These are phyloP conservation scores for Cardiospermum halicacabum DNA, from an alignment of 345 rosid genomes.

Conservation along the genomic window DNA sequence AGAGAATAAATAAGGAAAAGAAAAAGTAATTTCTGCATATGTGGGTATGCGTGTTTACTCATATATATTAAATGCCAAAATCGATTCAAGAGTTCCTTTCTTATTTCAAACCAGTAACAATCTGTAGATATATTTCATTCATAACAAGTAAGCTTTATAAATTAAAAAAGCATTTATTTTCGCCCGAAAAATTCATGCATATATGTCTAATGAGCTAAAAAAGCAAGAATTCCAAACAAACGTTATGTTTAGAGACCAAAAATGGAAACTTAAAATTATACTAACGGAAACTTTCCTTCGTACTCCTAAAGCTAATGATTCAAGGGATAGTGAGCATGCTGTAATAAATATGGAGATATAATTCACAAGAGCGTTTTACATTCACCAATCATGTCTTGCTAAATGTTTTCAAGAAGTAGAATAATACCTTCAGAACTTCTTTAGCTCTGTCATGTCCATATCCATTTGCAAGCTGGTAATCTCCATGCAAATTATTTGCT, in stretches of 20 bases:
- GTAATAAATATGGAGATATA: neutral
- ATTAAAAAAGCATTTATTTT: neutral
- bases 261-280: neutral
- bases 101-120: no score
- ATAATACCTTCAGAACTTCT: conserved; percentile 54
- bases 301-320: neutral
- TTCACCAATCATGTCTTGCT: neutral
- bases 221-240: neutral
- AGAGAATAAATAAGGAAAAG: neutral
- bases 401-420: neutral
- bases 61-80: neutral
- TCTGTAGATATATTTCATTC: no score
- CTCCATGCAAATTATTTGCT: conserved; percentile 67
- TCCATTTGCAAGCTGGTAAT: conserved; percentile 71
- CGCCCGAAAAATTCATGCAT: neutral
- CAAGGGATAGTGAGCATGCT: neutral
- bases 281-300: neutral
- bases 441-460: conserved; percentile 52
- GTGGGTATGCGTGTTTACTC: no score
- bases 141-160: neutral
- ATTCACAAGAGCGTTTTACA: neutral
- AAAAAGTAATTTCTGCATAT: no score
- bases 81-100: neutral
- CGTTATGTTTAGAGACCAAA: neutral
- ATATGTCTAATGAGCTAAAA: neutral